Base-by-base conservation (phyloP, 2,329 filamentous ascomycete species). In the Xylariaceae sp. region DNA sequence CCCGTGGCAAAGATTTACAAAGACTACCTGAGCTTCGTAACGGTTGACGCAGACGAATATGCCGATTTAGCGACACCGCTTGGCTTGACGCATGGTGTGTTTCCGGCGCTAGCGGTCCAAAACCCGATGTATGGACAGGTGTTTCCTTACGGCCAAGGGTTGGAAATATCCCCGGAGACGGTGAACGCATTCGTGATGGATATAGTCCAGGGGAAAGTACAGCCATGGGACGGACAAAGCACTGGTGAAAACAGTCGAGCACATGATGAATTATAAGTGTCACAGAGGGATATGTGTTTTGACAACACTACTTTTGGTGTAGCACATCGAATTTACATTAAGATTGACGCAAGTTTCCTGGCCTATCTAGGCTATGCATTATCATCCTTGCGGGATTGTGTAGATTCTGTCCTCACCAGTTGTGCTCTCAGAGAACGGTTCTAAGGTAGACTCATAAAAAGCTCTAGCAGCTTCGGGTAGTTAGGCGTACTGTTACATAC, bases 1-100 rank as follows among this genome's bases (percentile, higher is more conserved):
- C 69, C 72, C 3, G 61, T 79, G 1, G 78, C 79, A 1, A 74
- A 73, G 53, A 73, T 72, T 57, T 79, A 77, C 62, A 58, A 66
- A 48, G 76, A 80, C 10, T 80, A 78, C 50, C 69, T 81, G 10
- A 68, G 65, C 49, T 81, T 81, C 54, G 73, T 77, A 3, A 79
- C 75, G 1, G 73, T 80, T 2, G 76, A 81, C 51, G 67, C 70
- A 0, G 52, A 60, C 24, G 76, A 80, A 54, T 81, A 81, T 57
- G 71, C 68, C 3, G 74, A 79, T 20, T 75, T 80, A 63, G 62
- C 70, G 1, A 53, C 60, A 6, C 67, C 68, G 30, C 63, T 81
- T 43, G 79, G 78, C 1, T 58, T 77, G 32, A 42, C 57, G 6
- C 42, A 53, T 1, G 67, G 61, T 4, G 48, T 53, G 2, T 64